Evolutionary conservation across 371 early-diverging fungal genomes (phyloP), one percentile per base, ranked within the genome.

Genomic region (Conidiobolus incongruus): DNA sequence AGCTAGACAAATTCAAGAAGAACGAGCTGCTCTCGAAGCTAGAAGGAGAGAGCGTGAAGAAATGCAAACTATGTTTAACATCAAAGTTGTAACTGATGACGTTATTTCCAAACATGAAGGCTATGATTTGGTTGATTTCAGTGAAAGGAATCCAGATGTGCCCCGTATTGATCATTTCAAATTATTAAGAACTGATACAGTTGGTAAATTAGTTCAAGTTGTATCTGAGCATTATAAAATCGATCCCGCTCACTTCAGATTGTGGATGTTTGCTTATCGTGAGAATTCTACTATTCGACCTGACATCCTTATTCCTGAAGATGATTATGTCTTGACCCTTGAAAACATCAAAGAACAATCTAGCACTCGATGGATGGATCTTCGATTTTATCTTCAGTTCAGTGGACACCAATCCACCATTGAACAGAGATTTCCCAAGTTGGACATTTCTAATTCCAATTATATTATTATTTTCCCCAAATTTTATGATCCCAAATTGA

Each of bases 201-300:
- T 77, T n/a, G 47, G 52, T 21, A 39, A 50, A 1, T 68, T 82
- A 38, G 71, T 70, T 49, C 51, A 63, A 11, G 44, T 50, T 2
- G 41, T 81, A 0, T 65, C 70, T 2, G 55, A 63, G 8, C 56
- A 66, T 38, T 60, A 69, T 34, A 53, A 62, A 11, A 36, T 75
- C 1, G 47, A 59, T 0, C 54, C 60, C 2, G 72, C 68, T 10
- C 52, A 61, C 34, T 61, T 90, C 45, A 69, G 90, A 26, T 54
- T 95, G 38, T 95, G 96, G 96, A 59, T 57, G 0, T 58, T 93
- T 37, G 65, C 75, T 3, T 65, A 64, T 11, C 75, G 93, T 10
- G 72, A 80, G 51, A 91, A 92, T 62, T 74, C 77, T 50, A 87
- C 88, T 0, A 52, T 77, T 11, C 67, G 96, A 21, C 81, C 84